Evolutionary conservation across 1,139 yeast genomes (phyloP), one percentile per base, ranked within the genome.

Genomic region (Debaryomycetaceae sp.): DNA sequence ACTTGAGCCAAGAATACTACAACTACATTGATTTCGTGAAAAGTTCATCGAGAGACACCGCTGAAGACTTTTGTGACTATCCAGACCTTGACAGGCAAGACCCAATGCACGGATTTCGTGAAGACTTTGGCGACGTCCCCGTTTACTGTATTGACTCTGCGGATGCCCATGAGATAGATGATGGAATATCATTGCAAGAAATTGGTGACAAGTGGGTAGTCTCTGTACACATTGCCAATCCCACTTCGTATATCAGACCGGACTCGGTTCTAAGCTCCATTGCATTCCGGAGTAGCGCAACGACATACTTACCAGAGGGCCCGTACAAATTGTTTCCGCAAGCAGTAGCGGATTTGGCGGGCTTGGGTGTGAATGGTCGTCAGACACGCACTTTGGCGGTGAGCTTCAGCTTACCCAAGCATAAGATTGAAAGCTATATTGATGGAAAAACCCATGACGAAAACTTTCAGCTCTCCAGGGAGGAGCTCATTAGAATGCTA

Each of bases 81-180:
- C n/a, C n/a, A n/a, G 6, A 6, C 10, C 20, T 18, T 10, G 10
- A 10, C 10, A 6, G 6, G 6, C 28, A 41, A 2, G 78, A 73
- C 36, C 58, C 66, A 0, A 45, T 60, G 19, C 34, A 36, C 3
- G 23, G 29, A 1, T 33, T 49, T 3, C 41, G 80, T 37, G 44
- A 41, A 22, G 57, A 56, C 16, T 67, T 61, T 35, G 49, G 47
- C 0, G 46, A 57, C 10, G 52, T 67, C 23, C 70, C 77, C 0
- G 76, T 87, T 1, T 90, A 77, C 47, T 86, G 97, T 53, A 86
- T 90, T 34, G 98, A 90, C 53, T 68, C 79, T 3, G 73, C 63
- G 10, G 67, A 66, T 25, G 95, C 97, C 0, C 79, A 80, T 41
- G 98, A 90, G 51, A 81, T 90, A 36, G 98, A 90, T 51, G 98